Conservation (phyloP, 768 basidiomycete genomes). For the Mycena belliarum region DNA sequence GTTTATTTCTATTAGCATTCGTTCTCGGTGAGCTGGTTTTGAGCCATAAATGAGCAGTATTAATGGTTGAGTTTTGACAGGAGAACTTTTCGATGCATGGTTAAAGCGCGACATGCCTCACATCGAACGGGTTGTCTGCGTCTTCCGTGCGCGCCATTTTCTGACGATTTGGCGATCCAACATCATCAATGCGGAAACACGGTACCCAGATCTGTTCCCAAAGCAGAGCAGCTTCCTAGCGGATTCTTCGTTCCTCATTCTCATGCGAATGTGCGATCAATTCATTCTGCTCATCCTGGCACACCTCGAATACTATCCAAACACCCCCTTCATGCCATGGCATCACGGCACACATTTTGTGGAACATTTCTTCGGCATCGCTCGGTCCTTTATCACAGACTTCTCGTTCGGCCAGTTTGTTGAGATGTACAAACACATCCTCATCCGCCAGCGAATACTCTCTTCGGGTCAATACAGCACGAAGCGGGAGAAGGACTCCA, state of each 20-base stretch:
- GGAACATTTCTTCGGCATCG: constrained; percentile 14
- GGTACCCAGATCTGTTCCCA: constrained; percentile 12
- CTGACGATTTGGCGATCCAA: constrained; percentile 12
- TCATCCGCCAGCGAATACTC: constrained; percentile 3
- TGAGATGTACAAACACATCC: constrained; percentile 17
- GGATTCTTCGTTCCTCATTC: not conserved
- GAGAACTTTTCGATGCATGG: constrained; percentile 9
- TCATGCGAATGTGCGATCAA: constrained; percentile 11
- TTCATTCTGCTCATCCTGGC: constrained; percentile 11
- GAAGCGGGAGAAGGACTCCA: constrained; percentile 8
- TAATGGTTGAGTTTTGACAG: not conserved
- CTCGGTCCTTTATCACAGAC: not conserved
- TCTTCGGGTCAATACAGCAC: constrained; percentile 6
- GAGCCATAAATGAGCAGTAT: no score
- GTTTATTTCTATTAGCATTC: constrained; percentile 2
- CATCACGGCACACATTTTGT: not conserved
- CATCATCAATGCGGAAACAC: not conserved
- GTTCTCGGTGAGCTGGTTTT: not conserved
- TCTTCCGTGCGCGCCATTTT: constrained; percentile 11
- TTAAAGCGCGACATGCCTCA: constrained; percentile 13
- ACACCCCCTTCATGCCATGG: constrained; percentile 9
- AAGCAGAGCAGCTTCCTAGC: constrained; percentile 12
- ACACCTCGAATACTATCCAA: constrained; percentile 11
- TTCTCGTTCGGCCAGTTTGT: constrained; percentile 12
- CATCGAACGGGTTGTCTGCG: constrained; percentile 1